A percentile compares a stretch with the other conserved stretches of the same genome.
Conservation (phyloP, 2,329 filamentous ascomycete genomes). For the Proliferodiscus dingleyae region DNA sequence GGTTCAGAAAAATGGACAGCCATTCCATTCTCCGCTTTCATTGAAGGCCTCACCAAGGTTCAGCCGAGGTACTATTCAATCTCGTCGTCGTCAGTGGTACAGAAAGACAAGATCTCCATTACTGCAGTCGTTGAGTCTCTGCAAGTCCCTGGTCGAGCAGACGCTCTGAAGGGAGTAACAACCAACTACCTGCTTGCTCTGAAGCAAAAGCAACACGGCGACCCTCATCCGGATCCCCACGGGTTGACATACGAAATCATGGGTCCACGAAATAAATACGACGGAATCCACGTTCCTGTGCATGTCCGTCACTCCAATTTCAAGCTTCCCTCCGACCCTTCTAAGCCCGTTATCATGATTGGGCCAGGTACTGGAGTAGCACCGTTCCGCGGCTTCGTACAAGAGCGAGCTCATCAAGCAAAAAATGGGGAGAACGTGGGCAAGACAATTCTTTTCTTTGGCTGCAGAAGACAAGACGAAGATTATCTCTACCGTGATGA, state of each 20-base stretch:
- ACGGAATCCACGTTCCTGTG: constrained; percentile 89
- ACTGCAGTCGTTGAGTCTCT: constrained; percentile 91
- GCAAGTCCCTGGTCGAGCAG: constrained; percentile 67
- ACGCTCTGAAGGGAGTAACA: constrained; percentile 85
- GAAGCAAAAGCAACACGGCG: constrained; percentile 94
- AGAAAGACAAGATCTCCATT: constrained; percentile 91
- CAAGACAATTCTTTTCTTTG: constrained; percentile 87
- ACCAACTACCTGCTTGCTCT: constrained; percentile 95
- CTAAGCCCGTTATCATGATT: constrained; percentile 92
- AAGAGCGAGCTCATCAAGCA: constrained; percentile 83
- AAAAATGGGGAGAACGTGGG: constrained; percentile 78
- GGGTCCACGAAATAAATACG: constrained; percentile 94
- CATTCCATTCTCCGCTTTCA: constrained; percentile 89
- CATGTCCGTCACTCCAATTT: constrained; percentile 98
- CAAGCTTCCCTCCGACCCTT: constrained; percentile 92
- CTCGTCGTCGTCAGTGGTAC: constrained; percentile 89
- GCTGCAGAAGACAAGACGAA: constrained; percentile 80
- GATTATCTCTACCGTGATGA: constrained; percentile 91
- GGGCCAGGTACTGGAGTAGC: constrained; percentile 95
- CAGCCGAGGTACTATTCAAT: constrained; percentile 99
- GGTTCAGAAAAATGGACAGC: constrained; percentile 73
- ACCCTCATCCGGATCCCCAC: constrained; percentile 74
- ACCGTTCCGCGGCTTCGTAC: constrained; percentile 91
- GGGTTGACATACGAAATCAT: constrained; percentile 80
- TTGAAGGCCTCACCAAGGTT: constrained; percentile 90